Percentiles rank a stretch among this genome's conserved stretches.
These are phyloP conservation scores for Boletus nobilissimus DNA, from an alignment of 1,284 basidiomycete species.

Conservation along the genomic window DNA sequence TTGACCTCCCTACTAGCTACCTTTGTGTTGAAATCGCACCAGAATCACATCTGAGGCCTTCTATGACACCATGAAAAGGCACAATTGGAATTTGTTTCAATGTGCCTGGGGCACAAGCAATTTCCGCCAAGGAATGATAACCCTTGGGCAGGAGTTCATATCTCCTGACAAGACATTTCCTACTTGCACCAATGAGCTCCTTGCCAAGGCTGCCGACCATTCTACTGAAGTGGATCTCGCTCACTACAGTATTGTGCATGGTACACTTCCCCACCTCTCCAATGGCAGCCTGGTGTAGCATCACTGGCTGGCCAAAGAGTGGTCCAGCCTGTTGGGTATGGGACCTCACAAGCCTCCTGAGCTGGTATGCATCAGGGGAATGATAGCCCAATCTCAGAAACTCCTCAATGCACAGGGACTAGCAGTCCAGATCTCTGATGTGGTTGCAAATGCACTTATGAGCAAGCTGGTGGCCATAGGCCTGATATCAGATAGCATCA, in stretches of 20 bases:
- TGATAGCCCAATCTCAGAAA: not conserved
- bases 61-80: not conserved
- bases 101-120: constrained; percentile 16
- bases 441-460: not conserved
- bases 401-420: not conserved
- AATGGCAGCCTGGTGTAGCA: not conserved
- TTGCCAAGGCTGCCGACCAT: constrained; percentile 27
- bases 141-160: constrained; percentile 12
- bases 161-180: not conserved
- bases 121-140: no score
- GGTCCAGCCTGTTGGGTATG: constrained; percentile 15
- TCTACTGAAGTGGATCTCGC: not conserved
- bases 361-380: not conserved
- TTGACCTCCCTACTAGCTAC: not conserved
- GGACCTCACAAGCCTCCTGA: not conserved
- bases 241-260: not conserved
- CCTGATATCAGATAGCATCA: not conserved
- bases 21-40: constrained; percentile 4
- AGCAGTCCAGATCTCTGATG: not conserved
- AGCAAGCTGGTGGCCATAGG: not conserved
- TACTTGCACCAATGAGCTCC: constrained; percentile 6
- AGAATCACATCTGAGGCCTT: not conserved
- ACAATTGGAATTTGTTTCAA: constrained; percentile 9
- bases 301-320: constrained; percentile 17
- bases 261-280: not conserved